Conservation (phyloP, 2,329 filamentous ascomycete species). For the Scedosporium boydii region DNA sequence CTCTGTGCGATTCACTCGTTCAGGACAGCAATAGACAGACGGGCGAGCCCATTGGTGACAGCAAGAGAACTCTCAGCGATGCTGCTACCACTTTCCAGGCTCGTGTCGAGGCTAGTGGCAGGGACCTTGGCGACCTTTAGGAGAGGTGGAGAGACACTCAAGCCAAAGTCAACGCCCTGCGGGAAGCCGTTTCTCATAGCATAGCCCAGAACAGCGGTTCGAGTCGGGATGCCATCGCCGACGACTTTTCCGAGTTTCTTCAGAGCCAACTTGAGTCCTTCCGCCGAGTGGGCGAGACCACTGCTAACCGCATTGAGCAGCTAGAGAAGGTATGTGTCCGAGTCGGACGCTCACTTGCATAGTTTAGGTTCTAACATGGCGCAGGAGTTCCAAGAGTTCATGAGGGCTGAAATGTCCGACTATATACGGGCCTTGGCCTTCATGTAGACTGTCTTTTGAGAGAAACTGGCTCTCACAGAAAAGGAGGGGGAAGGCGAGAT, state of each 20-base stretch:
- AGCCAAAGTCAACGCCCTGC: background rate
- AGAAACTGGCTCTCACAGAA: too few species aligned
- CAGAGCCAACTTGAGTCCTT: background rate
- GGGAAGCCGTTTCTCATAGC: background rate
- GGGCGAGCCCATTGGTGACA: background rate
- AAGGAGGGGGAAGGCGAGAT: too few species aligned
- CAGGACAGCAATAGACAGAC: background rate
- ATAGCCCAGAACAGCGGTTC: background rate
- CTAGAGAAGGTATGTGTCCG: constrained; percentile 9
- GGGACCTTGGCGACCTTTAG: constrained; percentile 3
- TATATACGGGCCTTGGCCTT: too few species aligned
- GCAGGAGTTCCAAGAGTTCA: background rate
- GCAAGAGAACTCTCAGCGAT: background rate
- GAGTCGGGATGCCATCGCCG: background rate
- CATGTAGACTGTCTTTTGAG: too few species aligned
- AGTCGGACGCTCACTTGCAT: background rate
- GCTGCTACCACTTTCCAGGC: background rate
- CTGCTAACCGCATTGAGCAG: constrained; percentile 6
- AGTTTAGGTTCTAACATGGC: background rate
- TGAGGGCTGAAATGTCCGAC: too few species aligned
- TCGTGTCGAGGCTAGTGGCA: background rate
- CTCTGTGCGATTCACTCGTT: background rate
- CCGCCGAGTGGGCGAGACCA: background rate
- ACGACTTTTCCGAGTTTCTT: background rate
- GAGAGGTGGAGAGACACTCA: background rate